These are phyloP conservation scores for Trypethelium eluteriae DNA, from an alignment of 495 filamentous ascomycete species.

Conservation along the genomic window DNA sequence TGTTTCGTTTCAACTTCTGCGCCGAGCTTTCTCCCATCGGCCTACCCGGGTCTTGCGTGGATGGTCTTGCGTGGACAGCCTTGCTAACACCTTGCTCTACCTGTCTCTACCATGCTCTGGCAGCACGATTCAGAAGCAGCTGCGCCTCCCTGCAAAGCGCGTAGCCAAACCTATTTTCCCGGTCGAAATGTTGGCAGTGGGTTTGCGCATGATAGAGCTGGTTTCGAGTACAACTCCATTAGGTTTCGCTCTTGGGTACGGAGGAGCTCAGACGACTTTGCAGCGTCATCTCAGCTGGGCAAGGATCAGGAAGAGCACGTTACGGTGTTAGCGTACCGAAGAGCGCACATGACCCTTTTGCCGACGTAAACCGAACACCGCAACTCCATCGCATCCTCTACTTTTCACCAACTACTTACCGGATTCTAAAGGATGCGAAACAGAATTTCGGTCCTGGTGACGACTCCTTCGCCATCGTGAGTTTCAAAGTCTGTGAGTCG, in stretches of 20 bases:
- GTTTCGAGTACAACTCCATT: constrained; percentile 7
- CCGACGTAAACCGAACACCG: background rate
- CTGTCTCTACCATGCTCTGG: no score
- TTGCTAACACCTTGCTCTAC: background rate
- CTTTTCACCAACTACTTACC: background rate
- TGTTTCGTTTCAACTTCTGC: constrained; percentile 13
- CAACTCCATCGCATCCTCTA: background rate
- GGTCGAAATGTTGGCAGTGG: background rate
- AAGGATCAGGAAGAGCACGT: background rate
- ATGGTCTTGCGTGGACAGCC: background rate
- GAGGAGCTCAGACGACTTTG: background rate
- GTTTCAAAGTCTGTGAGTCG: constrained; percentile 7
- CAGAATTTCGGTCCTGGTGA: background rate
- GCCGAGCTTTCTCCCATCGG: background rate
- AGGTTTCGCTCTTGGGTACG: background rate
- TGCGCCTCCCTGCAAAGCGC: constrained; percentile 7
- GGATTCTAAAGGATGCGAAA: background rate
- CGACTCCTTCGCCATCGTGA: background rate
- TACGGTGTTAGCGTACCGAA: background rate
- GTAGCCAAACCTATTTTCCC: background rate
- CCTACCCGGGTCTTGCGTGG: background rate
- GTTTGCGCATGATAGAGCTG: background rate
- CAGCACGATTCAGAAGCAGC: background rate
- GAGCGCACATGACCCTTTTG: constrained; percentile 5
- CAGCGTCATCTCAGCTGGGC: constrained; percentile 9